Evolutionary conservation across 2,329 filamentous ascomycete genomes (phyloP), one percentile per base, ranked within the genome.

Genomic region (Paecilomyces sp.): DNA sequence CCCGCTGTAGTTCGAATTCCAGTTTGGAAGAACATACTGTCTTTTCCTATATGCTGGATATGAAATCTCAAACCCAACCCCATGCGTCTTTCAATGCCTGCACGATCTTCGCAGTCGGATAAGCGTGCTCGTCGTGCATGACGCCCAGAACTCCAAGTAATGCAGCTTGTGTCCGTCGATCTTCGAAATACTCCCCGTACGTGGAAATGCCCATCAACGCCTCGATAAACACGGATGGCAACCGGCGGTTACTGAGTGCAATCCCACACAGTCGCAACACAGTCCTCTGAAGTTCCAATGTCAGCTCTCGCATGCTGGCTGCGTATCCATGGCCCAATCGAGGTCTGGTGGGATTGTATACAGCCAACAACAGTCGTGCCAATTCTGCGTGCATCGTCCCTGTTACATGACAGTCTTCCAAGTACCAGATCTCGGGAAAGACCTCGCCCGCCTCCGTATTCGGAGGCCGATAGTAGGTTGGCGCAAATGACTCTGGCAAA

Each of bases 381-480:
- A 88, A 76, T 59, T 85, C 80, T 64, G 84, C 80, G 67, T 87
- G 84, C 57, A 85, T 84, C 15, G 84, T 75, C 0, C 84, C 85
- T 8, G 84, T 83, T 4, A 85, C 83, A 65, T 85, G 80, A 62
- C 82, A 84, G 60, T 82, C 81, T 52, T 79, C 81, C 12, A 83
- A 74, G 65, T 85, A 83, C 74, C 82, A 83, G 1, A 86, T 76
- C 56, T 84, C 79, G 0, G 85, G 85, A 63, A 88, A 88, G 0
- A 79, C 73, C 31, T 77, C 72, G 0, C 72, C 70, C 0, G 65
- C 69, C 5, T 64, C 68, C 1, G 65, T 68, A 33, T 73, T 66
- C 1, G 74, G 67, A 25, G 78, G 77, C 13, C 73, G 70, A 51
- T 77, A 77, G 59, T 80, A 85, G 31, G 85, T 79, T 0, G 85